Conservation (phyloP, 1,139 yeast genomes). For the Candida mesenterica region DNA sequence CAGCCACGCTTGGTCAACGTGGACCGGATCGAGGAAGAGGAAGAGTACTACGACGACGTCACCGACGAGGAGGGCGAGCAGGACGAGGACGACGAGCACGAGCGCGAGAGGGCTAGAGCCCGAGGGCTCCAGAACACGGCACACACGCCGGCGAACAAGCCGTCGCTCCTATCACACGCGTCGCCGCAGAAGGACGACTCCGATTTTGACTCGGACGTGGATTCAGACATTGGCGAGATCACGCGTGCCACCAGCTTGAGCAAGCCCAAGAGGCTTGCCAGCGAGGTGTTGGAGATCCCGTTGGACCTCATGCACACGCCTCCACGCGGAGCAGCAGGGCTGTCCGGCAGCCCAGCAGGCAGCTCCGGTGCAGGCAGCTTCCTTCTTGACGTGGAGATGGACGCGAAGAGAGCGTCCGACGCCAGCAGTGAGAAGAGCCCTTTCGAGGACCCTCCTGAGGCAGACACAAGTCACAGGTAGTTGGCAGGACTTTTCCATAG, state of each 20-base stretch:
- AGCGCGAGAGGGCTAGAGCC: slow-evolving; percentile 5
- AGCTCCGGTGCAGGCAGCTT: slow-evolving; percentile 25
- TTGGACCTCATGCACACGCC: slow-evolving; percentile 7
- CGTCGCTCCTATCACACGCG: background rate
- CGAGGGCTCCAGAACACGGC: background rate
- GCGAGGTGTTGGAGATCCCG: slow-evolving; percentile 1
- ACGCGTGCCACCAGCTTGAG: slow-evolving; percentile 44
- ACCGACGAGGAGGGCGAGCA: slow-evolving; percentile 16
- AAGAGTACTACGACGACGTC: slow-evolving; percentile 29
- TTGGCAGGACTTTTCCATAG: background rate
- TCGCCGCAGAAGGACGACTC: slow-evolving; percentile 1
- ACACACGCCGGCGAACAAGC: too few relatives aligned
- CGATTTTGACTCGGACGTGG: slow-evolving; percentile 41
- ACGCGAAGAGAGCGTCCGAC: slow-evolving; percentile 15
- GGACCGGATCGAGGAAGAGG: slow-evolving; percentile 50
- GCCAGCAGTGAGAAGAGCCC: slow-evolving; percentile 27
- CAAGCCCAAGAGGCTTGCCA: slow-evolving; percentile 13
- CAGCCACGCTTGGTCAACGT: slow-evolving; percentile 65
- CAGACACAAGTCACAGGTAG: slow-evolving; percentile 1
- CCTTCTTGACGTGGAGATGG: slow-evolving; percentile 38
- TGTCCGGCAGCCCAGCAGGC: slow-evolving; percentile 3
- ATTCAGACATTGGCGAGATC: slow-evolving; percentile 48
- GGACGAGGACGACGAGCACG: slow-evolving; percentile 12
- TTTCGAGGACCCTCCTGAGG: slow-evolving; percentile 27
- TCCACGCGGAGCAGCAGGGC: background rate